Evolutionary conservation across 495 filamentous ascomycete genomes (phyloP).

Genomic region (Penicillium riverlandense): DNA sequence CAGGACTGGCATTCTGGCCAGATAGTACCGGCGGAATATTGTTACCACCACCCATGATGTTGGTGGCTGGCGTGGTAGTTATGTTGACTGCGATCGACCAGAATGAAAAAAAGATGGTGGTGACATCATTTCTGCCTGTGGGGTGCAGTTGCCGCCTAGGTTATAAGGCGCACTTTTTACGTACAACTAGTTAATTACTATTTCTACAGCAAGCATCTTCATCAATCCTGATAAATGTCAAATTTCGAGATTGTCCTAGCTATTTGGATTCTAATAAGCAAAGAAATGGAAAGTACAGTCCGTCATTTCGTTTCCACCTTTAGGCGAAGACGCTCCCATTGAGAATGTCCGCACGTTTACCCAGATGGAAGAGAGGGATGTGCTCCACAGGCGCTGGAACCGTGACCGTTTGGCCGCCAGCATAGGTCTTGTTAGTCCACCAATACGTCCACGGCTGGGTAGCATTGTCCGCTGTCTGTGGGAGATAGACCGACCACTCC

Average conservation of each 20-base stretch:
- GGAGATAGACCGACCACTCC: conserved; percentile 24
- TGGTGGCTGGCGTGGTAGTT: not conserved
- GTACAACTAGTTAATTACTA: too few species aligned
- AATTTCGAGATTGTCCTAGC: too few species aligned
- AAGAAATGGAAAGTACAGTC: too few species aligned
- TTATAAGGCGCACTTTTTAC: too few species aligned
- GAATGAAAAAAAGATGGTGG: not conserved
- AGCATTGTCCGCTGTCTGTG: conserved; percentile 4
- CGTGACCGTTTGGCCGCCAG: conserved; percentile 17
- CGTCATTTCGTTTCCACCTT: not conserved
- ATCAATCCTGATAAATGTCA: too few species aligned
- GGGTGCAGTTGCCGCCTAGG: too few species aligned
- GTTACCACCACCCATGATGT: conserved; percentile 11
- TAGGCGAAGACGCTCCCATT: conserved; percentile 13
- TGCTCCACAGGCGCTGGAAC: conserved; percentile 15
- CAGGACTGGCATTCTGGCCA: conserved; percentile 1
- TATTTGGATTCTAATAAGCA: too few species aligned
- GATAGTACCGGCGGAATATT: not conserved
- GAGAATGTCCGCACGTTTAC: conserved; percentile 11
- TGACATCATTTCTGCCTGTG: conserved; percentile 3
- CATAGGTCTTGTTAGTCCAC: conserved; percentile 22
- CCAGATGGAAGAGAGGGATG: conserved; percentile 20
- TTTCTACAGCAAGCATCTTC: too few species aligned
- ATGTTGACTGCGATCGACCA: not conserved
- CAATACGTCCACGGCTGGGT: conserved; percentile 20